Evolutionary conservation across 148 eudicot genomes (phyloP), one percentile per base, ranked within the genome.

Genomic region (Vaccinium macrocarpon): DNA sequence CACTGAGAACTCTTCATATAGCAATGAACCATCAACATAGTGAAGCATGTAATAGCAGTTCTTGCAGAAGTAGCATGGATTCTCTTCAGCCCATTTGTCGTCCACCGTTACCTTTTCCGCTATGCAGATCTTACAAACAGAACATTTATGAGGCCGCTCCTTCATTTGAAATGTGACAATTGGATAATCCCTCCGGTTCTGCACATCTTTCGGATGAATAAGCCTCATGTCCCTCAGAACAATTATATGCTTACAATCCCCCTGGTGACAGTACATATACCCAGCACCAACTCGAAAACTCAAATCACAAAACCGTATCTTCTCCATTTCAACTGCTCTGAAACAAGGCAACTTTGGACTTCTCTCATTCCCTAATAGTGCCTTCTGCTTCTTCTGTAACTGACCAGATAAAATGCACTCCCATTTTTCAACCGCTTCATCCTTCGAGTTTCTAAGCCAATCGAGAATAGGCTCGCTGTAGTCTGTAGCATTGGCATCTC

Each of bases 181-280:
- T 1, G 99, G 99, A 87, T 97, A 97, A 13, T 93, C 93, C 72
- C 92, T 93, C 38, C 91, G 90, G 86, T 91, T 94, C 82, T 92
- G 97, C 53, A 89, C 90, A 82, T 97, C 99, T 62, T 92, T 97
- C 0, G 94, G 92, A 88, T 95, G 97, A 72, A 97, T 83, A 84
- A 97, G 79, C 87, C 99, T 92, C 98, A 95, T 90, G 85, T 95
- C 99, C 84, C 99, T 88, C 50, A 97, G 89, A 61, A 97, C 89
- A 42, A 97, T 87, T 53, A 82, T 66, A 85, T 97, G 99, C 88
- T 92, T 97, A 90, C 99, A 97, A 78, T 93, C 95, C 0, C 98
- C 98, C 95, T 95, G 98, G 87, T 97, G 99, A 86, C 99, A 95
- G 77, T 95, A 97, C n/a, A 93, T 80, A 88, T 95, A 97, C 76